Conservation (phyloP, 192 early-diverging fungal genomes). For the Spinellus fusiger region DNA sequence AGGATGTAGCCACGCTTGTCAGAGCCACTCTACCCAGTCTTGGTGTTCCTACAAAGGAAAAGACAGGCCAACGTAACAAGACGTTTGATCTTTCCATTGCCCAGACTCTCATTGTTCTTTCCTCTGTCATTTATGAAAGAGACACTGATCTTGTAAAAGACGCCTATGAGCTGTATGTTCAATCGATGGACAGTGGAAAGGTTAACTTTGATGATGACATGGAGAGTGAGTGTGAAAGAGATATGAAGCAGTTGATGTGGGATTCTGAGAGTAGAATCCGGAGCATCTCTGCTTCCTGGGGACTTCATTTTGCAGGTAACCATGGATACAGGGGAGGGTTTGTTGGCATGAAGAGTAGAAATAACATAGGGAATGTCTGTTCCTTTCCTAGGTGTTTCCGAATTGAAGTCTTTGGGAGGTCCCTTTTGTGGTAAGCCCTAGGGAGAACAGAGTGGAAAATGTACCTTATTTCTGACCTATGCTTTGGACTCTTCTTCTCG, state of each 20-base stretch:
- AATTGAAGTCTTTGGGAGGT: slow-evolving; percentile 42
- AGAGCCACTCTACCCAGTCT: slow-evolving; percentile 13
- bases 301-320: slow-evolving; percentile 27
- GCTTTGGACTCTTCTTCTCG: no score
- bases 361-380: no score
- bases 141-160: slow-evolving; percentile 35
- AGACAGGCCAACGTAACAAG: background rate
- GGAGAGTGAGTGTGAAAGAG: background rate
- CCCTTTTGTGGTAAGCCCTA: slow-evolving; percentile 31
- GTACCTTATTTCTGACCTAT: no score
- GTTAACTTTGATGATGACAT: background rate
- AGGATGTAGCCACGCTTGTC: slow-evolving; percentile 10
- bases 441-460: background rate
- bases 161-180: slow-evolving; percentile 22
- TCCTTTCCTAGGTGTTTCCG: slow-evolving; percentile 32
- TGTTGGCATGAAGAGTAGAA: no score
- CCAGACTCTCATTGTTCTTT: slow-evolving; percentile 35
- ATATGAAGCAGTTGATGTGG: slow-evolving; percentile 20
- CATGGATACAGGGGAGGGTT: no score
- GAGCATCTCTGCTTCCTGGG: slow-evolving; percentile 12
- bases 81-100: slow-evolving; percentile 37
- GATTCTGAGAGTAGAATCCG: slow-evolving; percentile 33
- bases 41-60: background rate
- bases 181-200: background rate
- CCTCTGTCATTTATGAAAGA: slow-evolving; percentile 42